A percentile compares a stretch with the other conserved stretches of the same genome.
Evolutionary conservation across 164 flowering plant genomes (phyloP).

Genomic region (Vitis riparia): DNA sequence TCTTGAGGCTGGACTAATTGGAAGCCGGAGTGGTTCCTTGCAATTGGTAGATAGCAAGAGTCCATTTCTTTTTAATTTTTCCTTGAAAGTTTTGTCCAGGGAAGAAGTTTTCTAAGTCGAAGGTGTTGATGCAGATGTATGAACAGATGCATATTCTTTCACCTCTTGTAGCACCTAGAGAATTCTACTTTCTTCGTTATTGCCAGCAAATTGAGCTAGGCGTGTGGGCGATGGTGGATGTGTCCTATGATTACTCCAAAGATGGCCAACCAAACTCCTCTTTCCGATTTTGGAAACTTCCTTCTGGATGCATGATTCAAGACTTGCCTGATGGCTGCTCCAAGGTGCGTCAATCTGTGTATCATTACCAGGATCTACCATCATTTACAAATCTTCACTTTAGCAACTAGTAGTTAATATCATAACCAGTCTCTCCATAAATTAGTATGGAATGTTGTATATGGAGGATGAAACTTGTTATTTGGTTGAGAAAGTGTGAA

Average conservation of each 20-base stretch:
- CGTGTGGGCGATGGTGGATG: conserved; percentile 46
- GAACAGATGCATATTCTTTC: conserved; percentile 48
- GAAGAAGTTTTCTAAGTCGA: not conserved
- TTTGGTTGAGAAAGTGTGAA: too few species aligned
- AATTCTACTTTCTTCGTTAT: conserved; percentile 41
- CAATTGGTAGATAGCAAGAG: conserved; percentile 33
- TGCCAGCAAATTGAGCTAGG: conserved; percentile 38
- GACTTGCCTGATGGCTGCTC: conserved; percentile 43
- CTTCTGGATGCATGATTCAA: conserved; percentile 61
- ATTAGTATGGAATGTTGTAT: too few species aligned
- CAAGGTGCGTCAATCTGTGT: conserved; percentile 21
- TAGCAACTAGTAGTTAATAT: too few species aligned
- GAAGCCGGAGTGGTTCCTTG: conserved; percentile 25
- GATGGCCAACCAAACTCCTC: conserved; percentile 12
- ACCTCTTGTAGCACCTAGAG: conserved; percentile 43
- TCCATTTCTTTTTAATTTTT: too few species aligned
- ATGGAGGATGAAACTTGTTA: too few species aligned
- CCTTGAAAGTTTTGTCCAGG: too few species aligned
- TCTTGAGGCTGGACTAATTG: conserved; percentile 26
- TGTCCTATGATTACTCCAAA: conserved; percentile 30
- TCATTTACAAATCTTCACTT: too few species aligned
- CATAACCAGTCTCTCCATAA: too few species aligned
- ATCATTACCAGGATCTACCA: too few species aligned
- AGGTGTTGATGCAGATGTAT: conserved; percentile 30
- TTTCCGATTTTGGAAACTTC: conserved; percentile 33